Evolutionary conservation across 257 asterid genomes (phyloP), one percentile per base, ranked within the genome.

Genomic region (Nicotiana obtusifolia): DNA sequence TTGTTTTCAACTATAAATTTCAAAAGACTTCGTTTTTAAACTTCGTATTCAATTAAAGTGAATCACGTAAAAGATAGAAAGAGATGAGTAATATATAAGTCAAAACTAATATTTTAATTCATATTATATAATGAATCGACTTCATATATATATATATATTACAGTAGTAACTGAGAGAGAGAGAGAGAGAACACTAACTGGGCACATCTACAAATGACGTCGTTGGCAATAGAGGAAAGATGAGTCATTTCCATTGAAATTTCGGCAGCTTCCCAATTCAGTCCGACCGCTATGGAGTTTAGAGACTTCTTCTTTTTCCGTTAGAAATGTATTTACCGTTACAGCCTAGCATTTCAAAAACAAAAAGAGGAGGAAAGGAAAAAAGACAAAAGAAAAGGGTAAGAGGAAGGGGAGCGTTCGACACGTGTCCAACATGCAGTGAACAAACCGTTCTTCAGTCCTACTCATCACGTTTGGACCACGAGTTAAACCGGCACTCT

Each of bases 221-320:
- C 85, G 88, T 89, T 88, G 80, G 97, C 96, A 77, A 88, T 82
- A 88, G 84, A 26, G 41, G 99, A 93, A 28, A 93, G 97, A 85
- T 89, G 93, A 83, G 93, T 93, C 84, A 65, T 92, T 86, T 88
- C 93, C 95, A 85, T 90, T 16, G 53, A 22, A 41, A 14, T 31
- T 13, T n/a, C 66, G 53, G 85, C 82, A 20, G 78, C 22, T 73
- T 77, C 66, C 16, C 10, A 41, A 41, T 54, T 13, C 24, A 69
- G 22, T n/a, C 9, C 31, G 78, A 10, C 16, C 1, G 68, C 33
- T 31, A 19, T 77, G 31, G 47, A 16, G 26, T 4, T 4, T 53
- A 6, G 26, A 8, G 1, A 10, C 5, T 5, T 5, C 2, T 2
- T 10, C 15, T 19, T 49, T 4, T 28, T 52, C 15, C 44, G 5